phyloP scores from a whole-genome alignment of 805 yeast genomes.

The Starmerella etchellsii region DNA sequence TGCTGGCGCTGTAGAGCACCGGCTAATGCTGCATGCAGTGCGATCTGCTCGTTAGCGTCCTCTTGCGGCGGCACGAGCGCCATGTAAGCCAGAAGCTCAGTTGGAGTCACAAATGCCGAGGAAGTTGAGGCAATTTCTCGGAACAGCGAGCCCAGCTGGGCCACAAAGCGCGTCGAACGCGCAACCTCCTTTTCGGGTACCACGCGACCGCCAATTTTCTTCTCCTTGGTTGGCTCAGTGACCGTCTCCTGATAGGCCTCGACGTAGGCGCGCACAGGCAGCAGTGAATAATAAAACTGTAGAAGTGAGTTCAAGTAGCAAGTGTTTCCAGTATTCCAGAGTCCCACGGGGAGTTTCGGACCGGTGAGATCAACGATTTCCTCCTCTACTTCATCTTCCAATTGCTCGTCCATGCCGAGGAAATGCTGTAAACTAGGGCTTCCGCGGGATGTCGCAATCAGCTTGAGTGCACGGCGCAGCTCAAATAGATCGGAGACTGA shows the following conservation, averaged over 20 bases:
- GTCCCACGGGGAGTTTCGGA: constrained; percentile 62
- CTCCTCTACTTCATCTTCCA: neutral
- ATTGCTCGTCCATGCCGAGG: constrained; percentile 26
- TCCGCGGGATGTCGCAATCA: constrained; percentile 41
- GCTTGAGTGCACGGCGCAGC: constrained; percentile 45
- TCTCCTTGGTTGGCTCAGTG: constrained; percentile 14
- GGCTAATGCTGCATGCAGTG: constrained; percentile 7
- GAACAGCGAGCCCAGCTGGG: constrained; percentile 58
- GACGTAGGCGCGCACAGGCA: constrained; percentile 61
- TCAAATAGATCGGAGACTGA: constrained; percentile 38
- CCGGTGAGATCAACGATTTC: neutral
- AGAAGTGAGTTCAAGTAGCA: constrained; percentile 84
- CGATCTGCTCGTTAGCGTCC: constrained; percentile 21
- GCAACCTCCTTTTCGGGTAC: constrained; percentile 69
- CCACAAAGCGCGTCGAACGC: constrained; percentile 71
- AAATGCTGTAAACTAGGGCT: constrained; percentile 42
- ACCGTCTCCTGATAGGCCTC: constrained; percentile 20
- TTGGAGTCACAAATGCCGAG: constrained; percentile 61
- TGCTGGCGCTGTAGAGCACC: constrained; percentile 49
- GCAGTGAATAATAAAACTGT: constrained; percentile 79
- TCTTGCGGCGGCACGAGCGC: constrained; percentile 42
- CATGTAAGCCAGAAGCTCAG: constrained; percentile 70
- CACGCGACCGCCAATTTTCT: constrained; percentile 78
- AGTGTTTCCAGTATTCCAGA: constrained; percentile 90
- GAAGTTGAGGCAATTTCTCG: constrained; percentile 51